Percentiles rank a stretch among this genome's conserved stretches.
These are phyloP conservation scores for Tulasnella calospora DNA, from an alignment of 768 basidiomycete genomes.

Conservation along the genomic window DNA sequence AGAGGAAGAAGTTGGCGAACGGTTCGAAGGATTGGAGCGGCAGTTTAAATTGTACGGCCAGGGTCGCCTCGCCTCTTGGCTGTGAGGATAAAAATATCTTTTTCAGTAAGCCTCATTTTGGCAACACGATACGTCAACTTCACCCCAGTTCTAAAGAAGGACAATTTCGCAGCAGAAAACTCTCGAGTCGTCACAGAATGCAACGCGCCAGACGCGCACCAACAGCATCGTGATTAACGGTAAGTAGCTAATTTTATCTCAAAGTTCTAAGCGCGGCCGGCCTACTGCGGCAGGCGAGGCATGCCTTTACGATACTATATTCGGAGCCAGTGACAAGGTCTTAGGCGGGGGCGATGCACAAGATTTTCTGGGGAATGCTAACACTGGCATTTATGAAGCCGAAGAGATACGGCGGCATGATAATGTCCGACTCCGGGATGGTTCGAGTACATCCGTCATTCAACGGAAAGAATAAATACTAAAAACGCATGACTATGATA, in stretches of 20 bases:
- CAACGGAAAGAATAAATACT: background rate
- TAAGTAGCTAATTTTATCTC: background rate
- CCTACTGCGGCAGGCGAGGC: too few species aligned
- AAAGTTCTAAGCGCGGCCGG: too few species aligned
- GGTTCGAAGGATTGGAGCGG: background rate
- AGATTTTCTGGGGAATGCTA: too few species aligned
- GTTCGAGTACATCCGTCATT: background rate
- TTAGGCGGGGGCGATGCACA: too few species aligned
- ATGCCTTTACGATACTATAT: background rate
- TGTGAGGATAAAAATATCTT: background rate
- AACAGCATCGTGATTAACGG: background rate
- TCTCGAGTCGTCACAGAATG: background rate
- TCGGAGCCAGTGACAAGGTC: too few species aligned
- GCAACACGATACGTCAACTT: background rate
- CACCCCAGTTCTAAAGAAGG: conserved; percentile 2
- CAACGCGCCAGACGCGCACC: background rate
- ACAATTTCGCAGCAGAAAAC: background rate
- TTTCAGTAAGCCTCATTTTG: background rate
- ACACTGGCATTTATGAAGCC: too few species aligned
- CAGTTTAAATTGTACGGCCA: background rate
- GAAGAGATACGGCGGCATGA: background rate
- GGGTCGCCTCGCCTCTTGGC: background rate
- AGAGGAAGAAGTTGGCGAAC: background rate
- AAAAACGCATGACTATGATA: background rate
- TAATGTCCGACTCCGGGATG: background rate